These are phyloP conservation scores for Extremus antarcticus DNA, from an alignment of 495 filamentous ascomycete species.

Conservation along the genomic window DNA sequence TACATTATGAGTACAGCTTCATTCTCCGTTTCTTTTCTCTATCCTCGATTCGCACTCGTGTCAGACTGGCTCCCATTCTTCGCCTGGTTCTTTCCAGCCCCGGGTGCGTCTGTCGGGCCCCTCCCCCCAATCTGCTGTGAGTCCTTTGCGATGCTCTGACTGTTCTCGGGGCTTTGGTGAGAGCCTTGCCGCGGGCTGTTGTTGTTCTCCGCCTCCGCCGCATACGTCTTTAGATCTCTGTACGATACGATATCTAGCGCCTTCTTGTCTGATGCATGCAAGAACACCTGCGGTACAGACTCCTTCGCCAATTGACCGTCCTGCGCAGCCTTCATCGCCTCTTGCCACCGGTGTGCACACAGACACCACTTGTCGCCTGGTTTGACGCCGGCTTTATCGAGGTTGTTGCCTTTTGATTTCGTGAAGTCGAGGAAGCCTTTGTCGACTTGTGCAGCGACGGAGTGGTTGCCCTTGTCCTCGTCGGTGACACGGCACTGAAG, in stretches of 20 bases:
- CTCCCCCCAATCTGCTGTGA: neutral
- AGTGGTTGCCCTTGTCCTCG: neutral
- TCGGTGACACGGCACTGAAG: neutral
- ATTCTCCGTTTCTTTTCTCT: no score
- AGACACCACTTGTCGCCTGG: neutral
- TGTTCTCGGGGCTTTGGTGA: neutral
- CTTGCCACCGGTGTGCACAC: neutral
- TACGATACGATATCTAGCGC: neutral
- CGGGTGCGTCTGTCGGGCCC: neutral
- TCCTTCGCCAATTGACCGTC: neutral
- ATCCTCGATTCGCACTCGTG: neutral
- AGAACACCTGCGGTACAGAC: neutral
- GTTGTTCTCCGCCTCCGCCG: neutral
- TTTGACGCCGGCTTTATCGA: neutral
- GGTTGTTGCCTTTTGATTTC: neutral
- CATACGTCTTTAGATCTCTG: neutral
- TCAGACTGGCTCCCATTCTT: neutral
- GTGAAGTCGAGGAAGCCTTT: neutral
- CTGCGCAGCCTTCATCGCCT: neutral
- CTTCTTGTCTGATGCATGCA: neutral
- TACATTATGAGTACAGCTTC: no score
- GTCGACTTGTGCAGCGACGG: neutral
- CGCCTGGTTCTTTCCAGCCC: neutral
- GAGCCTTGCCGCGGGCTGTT: neutral
- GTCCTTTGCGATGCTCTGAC: neutral